Conservation (phyloP, 495 filamentous ascomycete genomes). For the Daldinia loculata region DNA sequence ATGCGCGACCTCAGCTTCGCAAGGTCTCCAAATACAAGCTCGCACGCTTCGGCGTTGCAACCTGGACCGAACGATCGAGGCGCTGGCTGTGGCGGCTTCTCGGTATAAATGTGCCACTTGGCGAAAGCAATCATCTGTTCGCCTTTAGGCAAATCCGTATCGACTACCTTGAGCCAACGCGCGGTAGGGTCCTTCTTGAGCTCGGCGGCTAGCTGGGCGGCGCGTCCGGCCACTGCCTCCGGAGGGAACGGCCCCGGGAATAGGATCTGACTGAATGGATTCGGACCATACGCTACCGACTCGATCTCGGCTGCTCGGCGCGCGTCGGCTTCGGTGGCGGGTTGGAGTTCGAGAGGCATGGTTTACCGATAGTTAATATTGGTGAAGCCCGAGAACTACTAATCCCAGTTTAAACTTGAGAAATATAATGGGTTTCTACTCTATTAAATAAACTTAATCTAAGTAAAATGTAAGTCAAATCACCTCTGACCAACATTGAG, state of each 20-base stretch:
- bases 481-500: not conserved
- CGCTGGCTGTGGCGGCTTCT: slow-evolving; percentile 17
- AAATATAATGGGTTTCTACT: not conserved
- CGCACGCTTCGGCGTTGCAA: slow-evolving; percentile 45
- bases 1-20: slow-evolving; percentile 27
- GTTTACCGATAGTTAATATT: not conserved
- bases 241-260: slow-evolving; percentile 50
- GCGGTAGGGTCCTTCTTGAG: slow-evolving; percentile 34
- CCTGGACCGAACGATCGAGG: slow-evolving; percentile 37
- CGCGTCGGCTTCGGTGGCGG: slow-evolving; percentile 45
- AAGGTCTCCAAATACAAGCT: slow-evolving; percentile 45
- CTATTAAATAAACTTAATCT: not conserved
- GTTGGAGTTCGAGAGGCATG: slow-evolving; percentile 47
- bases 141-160: slow-evolving; percentile 41
- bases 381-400: not conserved
- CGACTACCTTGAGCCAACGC: slow-evolving; percentile 48
- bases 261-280: slow-evolving; percentile 43
- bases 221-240: slow-evolving; percentile 28
- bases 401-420: not conserved
- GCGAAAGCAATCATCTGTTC: slow-evolving; percentile 48
- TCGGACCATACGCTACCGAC: slow-evolving; percentile 44
- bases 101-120: slow-evolving; percentile 47
- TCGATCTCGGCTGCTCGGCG: slow-evolving; percentile 44
- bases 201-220: slow-evolving; percentile 31
- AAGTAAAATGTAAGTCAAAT: not conserved